phyloP scores from a whole-genome alignment of 352 stramenopile genomes.

The Phytopythium helicoides region DNA sequence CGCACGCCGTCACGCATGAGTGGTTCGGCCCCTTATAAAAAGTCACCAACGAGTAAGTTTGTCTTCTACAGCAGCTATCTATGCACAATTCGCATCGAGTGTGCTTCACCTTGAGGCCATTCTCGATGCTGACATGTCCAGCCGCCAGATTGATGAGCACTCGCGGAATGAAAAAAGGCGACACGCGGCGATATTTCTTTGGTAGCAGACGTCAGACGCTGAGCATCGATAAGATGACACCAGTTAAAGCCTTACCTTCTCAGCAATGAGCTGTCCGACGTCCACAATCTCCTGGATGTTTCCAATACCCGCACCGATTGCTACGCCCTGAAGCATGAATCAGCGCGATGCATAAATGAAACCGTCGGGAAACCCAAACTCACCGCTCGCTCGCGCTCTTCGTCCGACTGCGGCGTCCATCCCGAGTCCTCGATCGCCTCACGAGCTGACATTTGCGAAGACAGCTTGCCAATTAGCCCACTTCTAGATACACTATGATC shows the following conservation, averaged over 20 bases:
- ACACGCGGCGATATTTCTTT: slow-evolving; percentile 88
- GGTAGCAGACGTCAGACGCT: too few relatives aligned
- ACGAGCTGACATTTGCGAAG: slow-evolving; percentile 36
- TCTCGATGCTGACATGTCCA: slow-evolving; percentile 89
- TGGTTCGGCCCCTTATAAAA: slow-evolving; percentile 92
- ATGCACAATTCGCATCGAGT: background rate
- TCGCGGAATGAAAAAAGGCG: slow-evolving; percentile 93
- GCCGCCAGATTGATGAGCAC: slow-evolving; percentile 93
- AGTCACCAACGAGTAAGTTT: background rate
- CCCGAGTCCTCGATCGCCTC: slow-evolving; percentile 80
- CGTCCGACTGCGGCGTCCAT: slow-evolving; percentile 58
- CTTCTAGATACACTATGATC: slow-evolving; percentile 1
- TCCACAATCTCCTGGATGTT: slow-evolving; percentile 87
- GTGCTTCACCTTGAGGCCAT: slow-evolving; percentile 77
- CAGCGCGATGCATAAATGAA: too few relatives aligned
- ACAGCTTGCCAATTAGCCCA: background rate
- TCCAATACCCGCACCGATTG: slow-evolving; percentile 81
- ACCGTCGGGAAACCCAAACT: slow-evolving; percentile 1
- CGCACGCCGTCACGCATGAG: slow-evolving; percentile 95
- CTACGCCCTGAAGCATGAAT: slow-evolving; percentile 80
- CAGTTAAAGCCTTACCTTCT: slow-evolving; percentile 38
- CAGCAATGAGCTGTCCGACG: slow-evolving; percentile 53
- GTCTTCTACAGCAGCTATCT: too few relatives aligned
- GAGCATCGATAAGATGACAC: background rate
- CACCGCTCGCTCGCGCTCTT: slow-evolving; percentile 66